Evolutionary conservation across 257 asterid species (phyloP).

Genomic region (Mentha longifolia): DNA sequence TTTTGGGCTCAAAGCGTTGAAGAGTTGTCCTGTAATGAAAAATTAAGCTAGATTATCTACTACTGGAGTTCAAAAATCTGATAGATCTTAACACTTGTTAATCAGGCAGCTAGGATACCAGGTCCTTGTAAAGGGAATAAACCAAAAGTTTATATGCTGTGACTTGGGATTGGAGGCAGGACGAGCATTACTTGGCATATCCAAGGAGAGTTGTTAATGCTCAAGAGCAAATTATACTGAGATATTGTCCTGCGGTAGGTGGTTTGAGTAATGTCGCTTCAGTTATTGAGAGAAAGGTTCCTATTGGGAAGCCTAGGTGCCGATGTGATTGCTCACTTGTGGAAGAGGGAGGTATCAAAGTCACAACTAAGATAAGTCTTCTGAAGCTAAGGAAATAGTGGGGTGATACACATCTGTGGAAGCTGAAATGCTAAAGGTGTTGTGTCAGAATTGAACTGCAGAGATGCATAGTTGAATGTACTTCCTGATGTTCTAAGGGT

Average conservation of each 20-base stretch:
- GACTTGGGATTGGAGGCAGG: background rate
- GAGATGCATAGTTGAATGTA: slow-evolving; percentile 1
- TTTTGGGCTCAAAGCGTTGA: slow-evolving; percentile 8
- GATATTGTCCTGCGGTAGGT: background rate
- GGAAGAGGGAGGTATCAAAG: slow-evolving; percentile 8
- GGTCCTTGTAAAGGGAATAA: background rate
- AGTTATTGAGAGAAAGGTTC: background rate
- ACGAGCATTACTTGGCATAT: background rate
- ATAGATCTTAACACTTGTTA: background rate
- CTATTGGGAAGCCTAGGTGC: background rate
- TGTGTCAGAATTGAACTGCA: background rate
- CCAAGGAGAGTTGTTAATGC: background rate
- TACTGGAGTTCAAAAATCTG: slow-evolving; percentile 1
- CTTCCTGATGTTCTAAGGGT: background rate
- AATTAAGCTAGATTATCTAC: background rate
- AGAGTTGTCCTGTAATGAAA: slow-evolving; percentile 8
- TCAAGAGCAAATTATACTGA: slow-evolving; percentile 3
- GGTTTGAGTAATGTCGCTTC: background rate
- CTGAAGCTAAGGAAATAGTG: background rate
- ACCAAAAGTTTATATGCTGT: background rate
- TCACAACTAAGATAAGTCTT: background rate
- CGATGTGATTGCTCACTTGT: slow-evolving; percentile 1
- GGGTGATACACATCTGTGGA: background rate
- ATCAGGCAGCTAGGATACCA: slow-evolving; percentile 6
- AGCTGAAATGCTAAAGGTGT: slow-evolving; percentile 15